Conservation (phyloP, 2,329 filamentous ascomycete species). For the Botryotinia calthae region DNA sequence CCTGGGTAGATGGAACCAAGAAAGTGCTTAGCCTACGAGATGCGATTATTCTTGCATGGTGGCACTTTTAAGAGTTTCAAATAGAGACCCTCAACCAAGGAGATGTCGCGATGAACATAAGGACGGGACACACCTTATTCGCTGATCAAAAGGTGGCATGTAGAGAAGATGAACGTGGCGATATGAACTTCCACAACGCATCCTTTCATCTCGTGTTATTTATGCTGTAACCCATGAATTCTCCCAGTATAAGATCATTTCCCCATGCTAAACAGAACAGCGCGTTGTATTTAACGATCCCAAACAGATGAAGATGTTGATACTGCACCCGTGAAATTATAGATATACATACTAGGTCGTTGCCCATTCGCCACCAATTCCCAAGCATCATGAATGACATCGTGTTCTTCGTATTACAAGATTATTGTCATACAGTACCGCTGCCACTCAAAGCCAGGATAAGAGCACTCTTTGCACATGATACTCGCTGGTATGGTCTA, state of each 20-base stretch:
- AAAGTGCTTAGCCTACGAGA: not conserved
- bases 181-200: not conserved
- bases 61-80: slow-evolving; percentile 7
- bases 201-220: slow-evolving; percentile 12
- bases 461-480: not conserved
- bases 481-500: not conserved
- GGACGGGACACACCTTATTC: not conserved
- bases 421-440: not conserved
- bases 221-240: slow-evolving; percentile 5
- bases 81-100: not conserved
- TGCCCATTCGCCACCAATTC: not conserved
- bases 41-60: slow-evolving; percentile 6
- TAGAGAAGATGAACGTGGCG: slow-evolving; percentile 4
- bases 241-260: not conserved
- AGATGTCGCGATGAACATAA: not conserved
- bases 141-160: not conserved
- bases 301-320: not conserved
- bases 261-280: not conserved
- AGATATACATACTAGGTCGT: not conserved
- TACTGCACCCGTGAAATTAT: not conserved
- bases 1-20: not conserved
- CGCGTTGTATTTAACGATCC: not conserved
- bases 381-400: slow-evolving; percentile 4
- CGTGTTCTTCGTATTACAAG: slow-evolving; percentile 7
- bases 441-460: not conserved